phyloP scores from a whole-genome alignment of 2,329 filamentous ascomycete genomes.

The Alternaria tenuissima region DNA sequence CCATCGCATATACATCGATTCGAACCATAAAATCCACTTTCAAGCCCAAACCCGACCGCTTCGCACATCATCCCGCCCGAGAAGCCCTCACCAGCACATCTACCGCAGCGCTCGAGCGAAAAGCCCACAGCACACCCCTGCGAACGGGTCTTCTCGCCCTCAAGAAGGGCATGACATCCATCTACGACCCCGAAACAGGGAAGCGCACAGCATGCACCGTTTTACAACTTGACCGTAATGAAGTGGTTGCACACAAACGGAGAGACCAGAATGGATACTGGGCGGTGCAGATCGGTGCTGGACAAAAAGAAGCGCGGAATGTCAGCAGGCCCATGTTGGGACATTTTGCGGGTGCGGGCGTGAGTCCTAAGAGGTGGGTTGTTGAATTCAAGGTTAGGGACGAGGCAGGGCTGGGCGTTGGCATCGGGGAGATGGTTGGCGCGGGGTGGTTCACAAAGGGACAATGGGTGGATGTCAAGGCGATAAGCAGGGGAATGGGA shows the following conservation, averaged over 20 bases:
- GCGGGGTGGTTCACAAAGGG: slow-evolving; percentile 93
- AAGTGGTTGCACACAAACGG: slow-evolving; percentile 89
- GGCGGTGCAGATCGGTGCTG: slow-evolving; percentile 88
- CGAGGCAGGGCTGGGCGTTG: slow-evolving; percentile 73
- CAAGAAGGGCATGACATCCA: slow-evolving; percentile 95
- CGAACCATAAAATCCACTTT: slow-evolving; percentile 65
- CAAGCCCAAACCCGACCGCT: slow-evolving; percentile 59
- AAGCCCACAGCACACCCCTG: slow-evolving; percentile 65
- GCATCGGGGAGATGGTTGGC: slow-evolving; percentile 76
- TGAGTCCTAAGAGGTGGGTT: slow-evolving; percentile 84
- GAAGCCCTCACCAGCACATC: slow-evolving; percentile 64
- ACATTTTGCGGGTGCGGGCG: slow-evolving; percentile 82
- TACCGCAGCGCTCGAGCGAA: slow-evolving; percentile 67
- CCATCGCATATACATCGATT: slow-evolving; percentile 34
- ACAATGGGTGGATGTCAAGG: slow-evolving; percentile 87
- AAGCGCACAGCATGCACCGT: slow-evolving; percentile 87
- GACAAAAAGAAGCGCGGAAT: slow-evolving; percentile 76
- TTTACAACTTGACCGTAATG: slow-evolving; percentile 89
- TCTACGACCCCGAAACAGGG: slow-evolving; percentile 80
- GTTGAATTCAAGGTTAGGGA: slow-evolving; percentile 87
- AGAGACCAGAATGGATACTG: slow-evolving; percentile 84
- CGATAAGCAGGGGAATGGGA: slow-evolving; percentile 83
- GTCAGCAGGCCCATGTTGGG: slow-evolving; percentile 84
- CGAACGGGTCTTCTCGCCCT: slow-evolving; percentile 84
- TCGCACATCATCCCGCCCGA: slow-evolving; percentile 61